Conservation (phyloP, 75 land plant genomes). For the Pinus tabuliformis region DNA sequence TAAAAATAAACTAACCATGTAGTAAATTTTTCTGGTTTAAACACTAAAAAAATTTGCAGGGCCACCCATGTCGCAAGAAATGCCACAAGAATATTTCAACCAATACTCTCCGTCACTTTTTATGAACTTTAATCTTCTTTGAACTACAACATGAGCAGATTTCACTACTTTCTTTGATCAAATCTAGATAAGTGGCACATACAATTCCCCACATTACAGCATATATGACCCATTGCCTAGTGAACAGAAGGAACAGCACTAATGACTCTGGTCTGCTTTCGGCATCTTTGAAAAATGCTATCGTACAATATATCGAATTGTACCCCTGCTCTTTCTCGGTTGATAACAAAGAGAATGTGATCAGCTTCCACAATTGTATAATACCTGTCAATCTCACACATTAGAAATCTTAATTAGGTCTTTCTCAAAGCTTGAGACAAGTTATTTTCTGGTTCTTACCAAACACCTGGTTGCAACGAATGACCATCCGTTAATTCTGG, state of each 20-base stretch:
- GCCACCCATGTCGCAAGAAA: too few species aligned
- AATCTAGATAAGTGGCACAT: neutral
- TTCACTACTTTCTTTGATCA: neutral
- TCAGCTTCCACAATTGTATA: constrained; percentile 89
- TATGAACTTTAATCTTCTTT: neutral
- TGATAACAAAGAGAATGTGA: constrained; percentile 81
- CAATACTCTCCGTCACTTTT: too few species aligned
- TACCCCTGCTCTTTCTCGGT: constrained; percentile 89
- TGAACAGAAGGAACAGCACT: neutral
- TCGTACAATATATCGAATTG: constrained; percentile 90
- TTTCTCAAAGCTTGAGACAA: constrained; percentile 6
- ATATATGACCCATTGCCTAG: neutral
- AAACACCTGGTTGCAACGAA: constrained; percentile 80
- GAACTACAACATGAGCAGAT: neutral
- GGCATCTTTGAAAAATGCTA: constrained; percentile 80
- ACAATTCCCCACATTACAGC: neutral
- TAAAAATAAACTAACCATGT: too few species aligned
- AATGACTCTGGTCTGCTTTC: constrained; percentile 65
- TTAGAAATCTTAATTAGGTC: constrained; percentile 1
- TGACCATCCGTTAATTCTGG: constrained; percentile 62
- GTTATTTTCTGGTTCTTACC: constrained; percentile 45
- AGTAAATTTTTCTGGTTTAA: too few species aligned
- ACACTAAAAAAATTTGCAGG: too few species aligned
- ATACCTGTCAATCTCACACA: constrained; percentile 60
- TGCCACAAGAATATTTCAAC: too few species aligned